These are phyloP conservation scores for Suzukiozyma palmioleophila DNA, from an alignment of 1,139 yeast species.

Conservation along the genomic window DNA sequence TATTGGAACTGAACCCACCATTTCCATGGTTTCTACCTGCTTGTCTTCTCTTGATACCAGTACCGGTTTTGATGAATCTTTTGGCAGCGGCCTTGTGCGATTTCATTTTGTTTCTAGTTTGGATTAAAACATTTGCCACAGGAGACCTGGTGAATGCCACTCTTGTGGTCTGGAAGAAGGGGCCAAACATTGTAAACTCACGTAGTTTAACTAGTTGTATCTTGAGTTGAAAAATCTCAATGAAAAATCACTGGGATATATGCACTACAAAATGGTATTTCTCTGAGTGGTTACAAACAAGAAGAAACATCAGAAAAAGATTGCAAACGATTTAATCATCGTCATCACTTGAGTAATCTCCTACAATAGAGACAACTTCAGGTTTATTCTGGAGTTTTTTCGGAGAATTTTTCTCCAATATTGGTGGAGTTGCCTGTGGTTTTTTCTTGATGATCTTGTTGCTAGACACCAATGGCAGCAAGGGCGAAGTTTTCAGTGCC, in stretches of 20 bases:
- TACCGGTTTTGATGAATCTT: slow-evolving; percentile 70
- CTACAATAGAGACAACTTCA: not conserved
- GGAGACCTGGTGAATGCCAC: slow-evolving; percentile 18
- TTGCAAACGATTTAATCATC: not conserved
- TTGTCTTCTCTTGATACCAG: slow-evolving; percentile 53
- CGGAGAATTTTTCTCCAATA: not conserved
- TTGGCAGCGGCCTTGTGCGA: slow-evolving; percentile 78
- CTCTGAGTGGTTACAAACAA: no score
- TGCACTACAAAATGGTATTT: not conserved
- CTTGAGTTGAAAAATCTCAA: not conserved
- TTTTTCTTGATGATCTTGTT: slow-evolving; percentile 1
- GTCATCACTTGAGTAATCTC: slow-evolving; percentile 2
- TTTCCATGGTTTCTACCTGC: slow-evolving; percentile 93
- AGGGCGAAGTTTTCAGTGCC: slow-evolving; percentile 1
- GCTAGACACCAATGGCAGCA: not conserved
- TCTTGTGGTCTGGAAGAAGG: slow-evolving; percentile 15
- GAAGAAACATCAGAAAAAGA: not conserved
- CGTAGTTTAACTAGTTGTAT: not conserved
- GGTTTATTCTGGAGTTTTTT: not conserved
- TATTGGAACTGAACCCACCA: slow-evolving; percentile 74
- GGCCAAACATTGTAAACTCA: slow-evolving; percentile 9
- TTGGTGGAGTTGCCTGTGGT: not conserved
- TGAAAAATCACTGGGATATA: not conserved
- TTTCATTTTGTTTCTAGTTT: slow-evolving; percentile 51
- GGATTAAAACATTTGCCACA: slow-evolving; percentile 22